Base-by-base conservation (phyloP, 2,329 filamentous ascomycete species). In the Calonectria pauciramosa region DNA sequence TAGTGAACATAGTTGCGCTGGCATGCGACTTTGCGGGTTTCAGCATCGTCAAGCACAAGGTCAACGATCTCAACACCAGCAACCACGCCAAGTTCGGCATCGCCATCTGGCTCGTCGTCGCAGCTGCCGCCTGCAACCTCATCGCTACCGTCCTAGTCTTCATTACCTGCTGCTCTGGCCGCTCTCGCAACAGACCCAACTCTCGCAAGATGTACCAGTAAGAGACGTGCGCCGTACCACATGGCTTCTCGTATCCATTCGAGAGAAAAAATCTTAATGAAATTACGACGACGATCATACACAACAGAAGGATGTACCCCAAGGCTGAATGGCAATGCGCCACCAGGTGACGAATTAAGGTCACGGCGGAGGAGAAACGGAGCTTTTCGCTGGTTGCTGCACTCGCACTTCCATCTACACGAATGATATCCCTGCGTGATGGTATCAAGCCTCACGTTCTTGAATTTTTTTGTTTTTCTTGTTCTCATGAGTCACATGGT, bases 101-200 rank as follows among this genome's bases (percentile, higher is more conserved):
- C 4, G 92, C 86, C 20, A 88, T 92, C 52, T 94, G 92, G 92
- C 90, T 90, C 13, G 83, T 90, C 1, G 85, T 94, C 18, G 91
- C 85, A 10, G 88, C 89, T 2, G 90, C 90, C 75, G 85, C 92
- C 73, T 86, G 88, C 78, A 85, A 89, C 26, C 87, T 93, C 68
- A 72, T 93, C 32, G 92, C 88, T 11, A 88, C 89, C 26, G 75
- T 91, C 68, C 78, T 93, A 65, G 88, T 93, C 71, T 89, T 94
- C 78, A 86, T 93, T 77, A 91, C 90, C 9, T 93, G 91, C 88
- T 93, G 89, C 84, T 88, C 87, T 70, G 86, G 87, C 11, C 85
- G 90, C n/a, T 78, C 84, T 74, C 82, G 83, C 51, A 84, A 85
- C 63, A 74, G 63, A 36, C 77, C 75, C 30, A 77, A 77, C 73